Evolutionary conservation across 371 early-diverging fungal species (phyloP).

Genomic region (Haplosporangium sp.): DNA sequence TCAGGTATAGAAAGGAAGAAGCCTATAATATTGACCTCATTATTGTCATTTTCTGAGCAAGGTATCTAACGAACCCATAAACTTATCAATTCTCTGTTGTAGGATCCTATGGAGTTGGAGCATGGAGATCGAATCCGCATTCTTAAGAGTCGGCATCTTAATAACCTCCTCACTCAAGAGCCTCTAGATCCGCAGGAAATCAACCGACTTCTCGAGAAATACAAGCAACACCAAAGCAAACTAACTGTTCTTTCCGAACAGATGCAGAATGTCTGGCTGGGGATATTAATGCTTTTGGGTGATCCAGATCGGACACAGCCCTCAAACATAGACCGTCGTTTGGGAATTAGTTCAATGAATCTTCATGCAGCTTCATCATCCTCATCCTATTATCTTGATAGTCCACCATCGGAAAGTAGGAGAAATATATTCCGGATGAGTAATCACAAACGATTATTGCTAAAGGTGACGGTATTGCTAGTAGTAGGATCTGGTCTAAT

Average conservation of each 20-base stretch:
- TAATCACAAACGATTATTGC: constrained; percentile 16
- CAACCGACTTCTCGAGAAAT: not conserved
- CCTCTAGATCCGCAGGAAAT: constrained; percentile 14
- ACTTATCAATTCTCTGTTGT: not conserved
- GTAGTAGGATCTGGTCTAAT: constrained; percentile 31
- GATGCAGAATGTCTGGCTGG: constrained; percentile 33
- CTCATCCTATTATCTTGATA: constrained; percentile 21
- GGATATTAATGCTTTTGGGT: constrained; percentile 30
- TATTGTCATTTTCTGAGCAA: no score
- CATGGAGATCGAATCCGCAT: constrained; percentile 19
- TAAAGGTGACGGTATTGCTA: constrained; percentile 32
- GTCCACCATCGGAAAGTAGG: not conserved
- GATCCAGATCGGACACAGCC: constrained; percentile 22
- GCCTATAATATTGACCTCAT: not conserved
- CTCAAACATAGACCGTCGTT: constrained; percentile 9
- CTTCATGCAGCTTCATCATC: constrained; percentile 12
- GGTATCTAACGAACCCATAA: no score
- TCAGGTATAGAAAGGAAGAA: constrained; percentile 16
- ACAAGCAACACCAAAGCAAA: constrained; percentile 12
- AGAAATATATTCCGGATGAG: constrained; percentile 12
- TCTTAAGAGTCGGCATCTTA: constrained; percentile 37
- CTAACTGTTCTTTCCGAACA: constrained; percentile 17
- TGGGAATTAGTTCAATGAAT: constrained; percentile 19
- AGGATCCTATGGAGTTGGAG: constrained; percentile 32
- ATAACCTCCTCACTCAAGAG: constrained; percentile 25